A percentile compares a stretch with the other conserved stretches of the same genome.
Evolutionary conservation across 192 early-diverging fungal genomes (phyloP).

Genomic region (Mortierella claussenii): DNA sequence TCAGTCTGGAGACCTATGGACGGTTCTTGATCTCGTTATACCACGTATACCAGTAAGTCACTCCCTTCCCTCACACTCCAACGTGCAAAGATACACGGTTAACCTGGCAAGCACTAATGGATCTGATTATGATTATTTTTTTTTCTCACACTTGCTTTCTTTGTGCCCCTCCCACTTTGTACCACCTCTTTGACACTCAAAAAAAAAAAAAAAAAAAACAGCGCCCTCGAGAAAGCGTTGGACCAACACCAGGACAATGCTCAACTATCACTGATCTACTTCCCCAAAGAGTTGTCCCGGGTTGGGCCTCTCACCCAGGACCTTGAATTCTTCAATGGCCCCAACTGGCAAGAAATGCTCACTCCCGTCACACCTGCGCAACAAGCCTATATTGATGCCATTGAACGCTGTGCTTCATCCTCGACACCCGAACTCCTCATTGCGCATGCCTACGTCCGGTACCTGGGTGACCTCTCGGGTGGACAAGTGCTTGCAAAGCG

Average conservation of each 20-base stretch:
- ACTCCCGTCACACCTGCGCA: slow-evolving; percentile 60
- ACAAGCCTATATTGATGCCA: slow-evolving; percentile 58
- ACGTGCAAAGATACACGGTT: no score
- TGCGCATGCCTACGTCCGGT: slow-evolving; percentile 65
- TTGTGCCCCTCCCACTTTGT: no score
- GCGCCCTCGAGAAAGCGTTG: slow-evolving; percentile 58
- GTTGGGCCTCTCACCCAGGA: slow-evolving; percentile 54
- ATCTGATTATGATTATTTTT: no score
- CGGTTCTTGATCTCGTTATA: slow-evolving; percentile 63
- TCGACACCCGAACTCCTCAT: slow-evolving; percentile 59
- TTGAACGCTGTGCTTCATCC: slow-evolving; percentile 47
- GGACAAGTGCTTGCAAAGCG: slow-evolving; percentile 65
- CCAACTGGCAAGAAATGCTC: slow-evolving; percentile 42
- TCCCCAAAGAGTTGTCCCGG: slow-evolving; percentile 62
- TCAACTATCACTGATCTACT: slow-evolving; percentile 59
- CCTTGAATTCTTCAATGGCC: slow-evolving; percentile 60
- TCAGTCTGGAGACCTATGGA: slow-evolving; percentile 57
- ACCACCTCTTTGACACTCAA: no score
- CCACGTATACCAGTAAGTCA: slow-evolving; percentile 59
- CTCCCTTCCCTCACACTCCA: background rate
- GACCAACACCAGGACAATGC: slow-evolving; percentile 61
- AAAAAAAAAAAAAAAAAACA: no score
- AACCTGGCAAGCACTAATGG: no score
- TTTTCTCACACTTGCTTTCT: no score
- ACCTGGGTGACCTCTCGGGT: slow-evolving; percentile 66